Conservation (phyloP, 2,329 filamentous ascomycete genomes). For the Diaporthe vaccinii region DNA sequence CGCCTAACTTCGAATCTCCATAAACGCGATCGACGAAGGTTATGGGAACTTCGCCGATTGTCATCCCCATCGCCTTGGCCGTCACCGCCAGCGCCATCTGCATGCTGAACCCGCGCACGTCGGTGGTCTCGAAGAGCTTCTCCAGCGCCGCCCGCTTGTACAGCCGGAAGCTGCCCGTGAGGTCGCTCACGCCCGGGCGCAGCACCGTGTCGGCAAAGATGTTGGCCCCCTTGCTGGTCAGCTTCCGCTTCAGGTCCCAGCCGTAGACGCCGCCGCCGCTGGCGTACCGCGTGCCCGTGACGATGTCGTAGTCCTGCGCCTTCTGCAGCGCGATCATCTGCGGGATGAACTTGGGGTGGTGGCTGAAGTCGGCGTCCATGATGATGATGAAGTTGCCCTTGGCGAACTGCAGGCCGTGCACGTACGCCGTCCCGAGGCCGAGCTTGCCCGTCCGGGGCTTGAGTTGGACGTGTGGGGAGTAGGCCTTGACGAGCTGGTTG, state of each 20-base stretch:
- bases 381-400: constrained; percentile 98
- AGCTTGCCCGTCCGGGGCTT: constrained; percentile 94
- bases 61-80: constrained; percentile 95
- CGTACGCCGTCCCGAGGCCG: constrained; percentile 96
- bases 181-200: constrained; percentile 91
- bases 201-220: constrained; percentile 96
- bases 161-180: constrained; percentile 93
- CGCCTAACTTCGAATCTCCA: constrained; percentile 64
- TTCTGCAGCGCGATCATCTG: constrained; percentile 90
- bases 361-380: constrained; percentile 99
- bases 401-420: constrained; percentile 90
- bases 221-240: constrained; percentile 90
- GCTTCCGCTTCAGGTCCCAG: constrained; percentile 94
- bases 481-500: constrained; percentile 89
- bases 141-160: constrained; percentile 93
- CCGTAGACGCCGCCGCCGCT: constrained; percentile 91
- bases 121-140: constrained; percentile 89
- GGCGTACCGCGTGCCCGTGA: constrained; percentile 95
- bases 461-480: constrained; percentile 83
- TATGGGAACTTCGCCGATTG: constrained; percentile 95
- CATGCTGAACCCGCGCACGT: constrained; percentile 98
- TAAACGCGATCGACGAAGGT: constrained; percentile 96
- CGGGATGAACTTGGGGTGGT: constrained; percentile 99
- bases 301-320: constrained; percentile 88
- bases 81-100: constrained; percentile 99